A percentile compares a stretch with the other conserved stretches of the same genome.
Conservation (phyloP, 2,329 filamentous ascomycete genomes). For the Pestalotiopsis sp. region DNA sequence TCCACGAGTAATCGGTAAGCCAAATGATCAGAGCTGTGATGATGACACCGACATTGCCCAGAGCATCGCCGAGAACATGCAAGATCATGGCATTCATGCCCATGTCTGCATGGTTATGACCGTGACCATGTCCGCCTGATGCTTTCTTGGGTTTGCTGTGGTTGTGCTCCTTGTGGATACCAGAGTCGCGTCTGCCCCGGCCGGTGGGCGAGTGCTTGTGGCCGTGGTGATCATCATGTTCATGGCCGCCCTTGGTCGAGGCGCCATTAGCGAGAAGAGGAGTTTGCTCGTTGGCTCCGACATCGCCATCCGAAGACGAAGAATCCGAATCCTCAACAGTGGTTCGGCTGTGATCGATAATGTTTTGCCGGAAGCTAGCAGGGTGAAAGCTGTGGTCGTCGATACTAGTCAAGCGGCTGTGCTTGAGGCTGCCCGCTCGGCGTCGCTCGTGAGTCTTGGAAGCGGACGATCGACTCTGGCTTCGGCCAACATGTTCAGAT, state of each 20-base stretch:
- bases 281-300: conserved; percentile 40
- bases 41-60: conserved; percentile 87
- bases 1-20: conserved; percentile 80
- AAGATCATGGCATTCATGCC: conserved; percentile 90
- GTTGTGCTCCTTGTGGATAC: conserved; percentile 72
- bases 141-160: conserved; percentile 72
- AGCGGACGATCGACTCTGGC: conserved; percentile 31
- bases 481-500: conserved; percentile 16
- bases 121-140: conserved; percentile 50
- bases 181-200: conserved; percentile 49
- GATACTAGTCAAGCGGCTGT: conserved; percentile 65
- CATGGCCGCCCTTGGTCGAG: conserved; percentile 23
- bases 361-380: conserved; percentile 86
- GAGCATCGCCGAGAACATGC: conserved; percentile 78
- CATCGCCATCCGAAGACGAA: conserved; percentile 53
- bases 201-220: conserved; percentile 29
- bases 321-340: conserved; percentile 61
- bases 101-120: conserved; percentile 84
- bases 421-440: conserved; percentile 51
- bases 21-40: conserved; percentile 85
- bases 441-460: conserved; percentile 45
- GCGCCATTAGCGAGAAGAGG: conserved; percentile 35
- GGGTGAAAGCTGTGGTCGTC: conserved; percentile 84
- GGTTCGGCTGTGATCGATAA: conserved; percentile 79
- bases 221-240: conserved; percentile 11